These are phyloP conservation scores for Vigna unguiculata DNA, from an alignment of 306 rosid species.

Conservation along the genomic window DNA sequence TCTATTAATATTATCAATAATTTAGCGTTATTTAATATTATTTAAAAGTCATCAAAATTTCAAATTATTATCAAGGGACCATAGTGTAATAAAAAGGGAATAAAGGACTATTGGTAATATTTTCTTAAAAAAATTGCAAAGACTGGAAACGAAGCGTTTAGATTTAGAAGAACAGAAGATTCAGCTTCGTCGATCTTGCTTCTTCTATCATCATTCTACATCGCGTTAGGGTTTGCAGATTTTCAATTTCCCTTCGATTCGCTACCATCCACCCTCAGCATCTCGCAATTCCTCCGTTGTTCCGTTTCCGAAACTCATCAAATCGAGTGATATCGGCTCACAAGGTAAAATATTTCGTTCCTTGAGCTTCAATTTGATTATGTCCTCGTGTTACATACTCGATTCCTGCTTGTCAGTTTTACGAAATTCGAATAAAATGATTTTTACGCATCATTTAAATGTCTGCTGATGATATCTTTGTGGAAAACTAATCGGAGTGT, in stretches of 20 bases:
- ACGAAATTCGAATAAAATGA: background rate
- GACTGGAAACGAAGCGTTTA: constrained; percentile 51
- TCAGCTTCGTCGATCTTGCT: constrained; percentile 49
- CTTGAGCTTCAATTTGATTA: constrained; percentile 1
- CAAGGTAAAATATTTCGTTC: constrained; percentile 27
- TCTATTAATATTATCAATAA: too few species aligned
- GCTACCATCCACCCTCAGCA: background rate
- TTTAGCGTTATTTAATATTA: background rate
- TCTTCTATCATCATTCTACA: constrained; percentile 38
- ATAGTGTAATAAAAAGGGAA: background rate
- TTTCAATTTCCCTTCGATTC: constrained; percentile 41
- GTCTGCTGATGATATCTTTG: background rate
- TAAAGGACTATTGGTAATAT: background rate
- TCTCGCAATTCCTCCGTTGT: constrained; percentile 20
- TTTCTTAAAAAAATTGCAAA: constrained; percentile 9
- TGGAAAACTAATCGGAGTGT: constrained; percentile 28
- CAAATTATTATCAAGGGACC: background rate
- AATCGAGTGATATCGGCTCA: background rate
- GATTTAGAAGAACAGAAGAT: constrained; percentile 38
- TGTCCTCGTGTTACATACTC: constrained; percentile 3
- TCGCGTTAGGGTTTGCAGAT: constrained; percentile 48
- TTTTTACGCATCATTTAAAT: background rate
- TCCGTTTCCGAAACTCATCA: background rate
- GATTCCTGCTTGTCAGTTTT: background rate
- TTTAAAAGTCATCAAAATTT: background rate